phyloP scores from a whole-genome alignment of 2,329 filamentous ascomycete species.

The Raffaelea arxii region DNA sequence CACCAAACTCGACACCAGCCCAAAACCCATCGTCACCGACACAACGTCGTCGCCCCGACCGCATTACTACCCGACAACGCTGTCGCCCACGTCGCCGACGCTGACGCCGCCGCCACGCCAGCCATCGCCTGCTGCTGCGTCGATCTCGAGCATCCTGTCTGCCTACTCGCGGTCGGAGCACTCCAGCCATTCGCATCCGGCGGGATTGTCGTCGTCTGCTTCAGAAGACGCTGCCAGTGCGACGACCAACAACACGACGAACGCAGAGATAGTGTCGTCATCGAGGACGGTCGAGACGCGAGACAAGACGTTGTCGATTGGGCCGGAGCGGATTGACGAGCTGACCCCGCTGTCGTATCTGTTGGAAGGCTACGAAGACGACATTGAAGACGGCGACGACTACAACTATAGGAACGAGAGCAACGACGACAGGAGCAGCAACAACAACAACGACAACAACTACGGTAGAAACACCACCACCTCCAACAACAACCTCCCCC shows the following conservation, averaged over 20 bases:
- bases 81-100: conserved; percentile 12
- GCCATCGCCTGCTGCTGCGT: conserved; percentile 20
- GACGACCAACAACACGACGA: conserved; percentile 26
- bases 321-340: not conserved
- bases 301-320: too few species aligned
- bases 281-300: too few species aligned
- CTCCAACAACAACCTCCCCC: too few species aligned
- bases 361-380: conserved; percentile 6
- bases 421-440: not conserved
- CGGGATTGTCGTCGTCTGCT: conserved; percentile 13
- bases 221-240: conserved; percentile 28
- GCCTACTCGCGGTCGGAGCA: conserved; percentile 38
- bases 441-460: not conserved
- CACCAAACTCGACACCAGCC: too few species aligned
- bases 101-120: conserved; percentile 11
- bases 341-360: conserved; percentile 11
- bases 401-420: not conserved
- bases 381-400: conserved; percentile 1
- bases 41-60: too few species aligned
- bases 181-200: not conserved
- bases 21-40: too few species aligned
- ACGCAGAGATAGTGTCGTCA: conserved; percentile 20
- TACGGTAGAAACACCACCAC: too few species aligned
- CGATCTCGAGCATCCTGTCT: conserved; percentile 44
- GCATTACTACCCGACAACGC: conserved; percentile 1